These are phyloP conservation scores for Capsicum chinense DNA, from an alignment of 257 asterid genomes.

Conservation along the genomic window DNA sequence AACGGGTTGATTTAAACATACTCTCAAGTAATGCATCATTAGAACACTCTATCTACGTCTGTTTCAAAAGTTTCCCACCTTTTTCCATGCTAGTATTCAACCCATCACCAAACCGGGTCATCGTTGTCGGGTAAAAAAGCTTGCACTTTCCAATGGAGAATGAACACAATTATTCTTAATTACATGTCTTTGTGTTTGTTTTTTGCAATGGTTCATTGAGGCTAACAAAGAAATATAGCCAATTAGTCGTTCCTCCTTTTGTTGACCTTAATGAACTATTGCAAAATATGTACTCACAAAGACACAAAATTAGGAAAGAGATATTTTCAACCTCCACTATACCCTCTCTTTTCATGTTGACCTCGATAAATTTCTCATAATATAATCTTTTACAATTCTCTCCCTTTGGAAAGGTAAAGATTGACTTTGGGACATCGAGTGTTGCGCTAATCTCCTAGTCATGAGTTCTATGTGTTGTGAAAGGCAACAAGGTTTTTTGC, in stretches of 20 bases:
- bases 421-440: neutral
- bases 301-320: conserved; percentile 24
- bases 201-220: neutral
- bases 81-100: too few species aligned
- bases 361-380: conserved; percentile 11
- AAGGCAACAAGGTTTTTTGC: neutral
- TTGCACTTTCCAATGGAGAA: neutral
- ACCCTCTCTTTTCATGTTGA: neutral
- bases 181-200: conserved; percentile 17
- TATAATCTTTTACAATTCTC: neutral
- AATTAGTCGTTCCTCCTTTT: neutral
- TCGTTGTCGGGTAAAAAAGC: too few species aligned
- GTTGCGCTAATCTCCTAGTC: neutral
- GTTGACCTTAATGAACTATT: neutral
- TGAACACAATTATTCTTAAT: conserved; percentile 7
- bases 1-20: too few species aligned
- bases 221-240: neutral
- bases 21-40: too few species aligned
- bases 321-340: neutral
- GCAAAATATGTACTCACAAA: conserved; percentile 11
- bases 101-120: too few species aligned
- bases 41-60: too few species aligned
- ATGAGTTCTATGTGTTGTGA: conserved; percentile 1
- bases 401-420: neutral
- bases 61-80: too few species aligned